These are phyloP conservation scores for Westerdykella sp. DNA, from an alignment of 2,329 filamentous ascomycete species.

Conservation along the genomic window DNA sequence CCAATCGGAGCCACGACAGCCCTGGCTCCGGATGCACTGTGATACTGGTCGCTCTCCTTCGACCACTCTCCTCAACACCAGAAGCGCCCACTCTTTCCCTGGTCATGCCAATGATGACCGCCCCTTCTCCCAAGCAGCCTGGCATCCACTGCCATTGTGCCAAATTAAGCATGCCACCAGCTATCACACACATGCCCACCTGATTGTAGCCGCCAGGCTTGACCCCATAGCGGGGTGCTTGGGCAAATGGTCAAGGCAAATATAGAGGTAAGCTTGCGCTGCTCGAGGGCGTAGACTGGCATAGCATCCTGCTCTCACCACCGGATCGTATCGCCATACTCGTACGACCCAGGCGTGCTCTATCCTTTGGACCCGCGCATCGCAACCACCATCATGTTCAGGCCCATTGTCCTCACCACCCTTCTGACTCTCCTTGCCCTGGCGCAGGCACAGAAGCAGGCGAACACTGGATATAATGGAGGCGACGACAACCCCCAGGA, in stretches of 20 bases:
- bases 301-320: slow-evolving; percentile 14
- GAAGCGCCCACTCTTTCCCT: slow-evolving; percentile 25
- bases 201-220: slow-evolving; percentile 26
- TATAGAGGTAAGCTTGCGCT: slow-evolving; percentile 30
- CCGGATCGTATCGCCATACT: slow-evolving; percentile 20
- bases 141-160: slow-evolving; percentile 20
- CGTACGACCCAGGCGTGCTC: slow-evolving; percentile 10
- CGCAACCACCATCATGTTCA: slow-evolving; percentile 21
- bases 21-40: slow-evolving; percentile 18
- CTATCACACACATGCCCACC: slow-evolving; percentile 14
- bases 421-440: slow-evolving; percentile 25
- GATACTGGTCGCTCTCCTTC: slow-evolving; percentile 7
- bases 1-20: slow-evolving; percentile 1
- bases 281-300: slow-evolving; percentile 11
- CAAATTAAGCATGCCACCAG: slow-evolving; percentile 24
- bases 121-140: slow-evolving; percentile 19
- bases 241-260: slow-evolving; percentile 14
- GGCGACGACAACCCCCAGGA: slow-evolving; percentile 32
- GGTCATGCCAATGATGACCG: slow-evolving; percentile 25
- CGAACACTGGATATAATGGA: slow-evolving; percentile 31
- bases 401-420: slow-evolving; percentile 17
- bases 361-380: not conserved
- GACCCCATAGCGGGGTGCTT: slow-evolving; percentile 22
- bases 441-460: slow-evolving; percentile 21
- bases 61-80: slow-evolving; percentile 20